Conservation (phyloP, 2,329 filamentous ascomycete species). For the Cladophialophora immunda region DNA sequence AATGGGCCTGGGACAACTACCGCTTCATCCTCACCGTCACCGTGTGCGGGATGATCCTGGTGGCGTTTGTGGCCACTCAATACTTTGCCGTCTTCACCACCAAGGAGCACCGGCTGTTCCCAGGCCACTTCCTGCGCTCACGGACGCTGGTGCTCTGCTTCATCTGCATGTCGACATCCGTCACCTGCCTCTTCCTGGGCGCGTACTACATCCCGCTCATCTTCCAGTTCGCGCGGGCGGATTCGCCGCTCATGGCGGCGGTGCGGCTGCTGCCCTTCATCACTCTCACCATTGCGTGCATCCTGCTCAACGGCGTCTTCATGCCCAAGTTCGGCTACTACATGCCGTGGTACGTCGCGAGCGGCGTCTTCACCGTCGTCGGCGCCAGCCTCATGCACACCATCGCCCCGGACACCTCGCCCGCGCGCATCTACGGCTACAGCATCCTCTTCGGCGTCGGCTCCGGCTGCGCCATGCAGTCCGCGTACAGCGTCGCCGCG, state of each 20-base stretch:
- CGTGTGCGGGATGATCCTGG: slow-evolving; percentile 54
- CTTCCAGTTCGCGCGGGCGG: slow-evolving; percentile 62
- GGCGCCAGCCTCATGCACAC: slow-evolving; percentile 39
- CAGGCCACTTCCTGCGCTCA: slow-evolving; percentile 55
- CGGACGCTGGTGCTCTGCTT: slow-evolving; percentile 55
- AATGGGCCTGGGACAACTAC: slow-evolving; percentile 59
- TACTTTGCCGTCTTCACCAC: slow-evolving; percentile 55
- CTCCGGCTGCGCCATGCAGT: slow-evolving; percentile 35
- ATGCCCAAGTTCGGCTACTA: slow-evolving; percentile 42
- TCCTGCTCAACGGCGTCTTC: slow-evolving; percentile 38
- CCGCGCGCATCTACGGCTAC: slow-evolving; percentile 42
- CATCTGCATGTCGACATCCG: slow-evolving; percentile 49
- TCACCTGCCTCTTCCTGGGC: slow-evolving; percentile 49
- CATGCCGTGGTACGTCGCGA: slow-evolving; percentile 44
- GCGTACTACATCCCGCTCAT: slow-evolving; percentile 65
- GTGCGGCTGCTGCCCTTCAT: slow-evolving; percentile 48
- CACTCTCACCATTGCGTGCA: slow-evolving; percentile 39
- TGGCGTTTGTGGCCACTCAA: slow-evolving; percentile 60
- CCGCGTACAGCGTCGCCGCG: slow-evolving; percentile 37
- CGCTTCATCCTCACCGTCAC: slow-evolving; percentile 59
- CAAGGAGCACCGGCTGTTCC: slow-evolving; percentile 56
- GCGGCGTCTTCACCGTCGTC: slow-evolving; percentile 39
- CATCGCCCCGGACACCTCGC: slow-evolving; percentile 33
- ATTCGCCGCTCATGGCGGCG: slow-evolving; percentile 45
- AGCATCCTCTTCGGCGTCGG: slow-evolving; percentile 42